Evolutionary conservation across 2,329 filamentous ascomycete species (phyloP), one percentile per base, ranked within the genome.

Genomic region (Aspergillus aculeatus): DNA sequence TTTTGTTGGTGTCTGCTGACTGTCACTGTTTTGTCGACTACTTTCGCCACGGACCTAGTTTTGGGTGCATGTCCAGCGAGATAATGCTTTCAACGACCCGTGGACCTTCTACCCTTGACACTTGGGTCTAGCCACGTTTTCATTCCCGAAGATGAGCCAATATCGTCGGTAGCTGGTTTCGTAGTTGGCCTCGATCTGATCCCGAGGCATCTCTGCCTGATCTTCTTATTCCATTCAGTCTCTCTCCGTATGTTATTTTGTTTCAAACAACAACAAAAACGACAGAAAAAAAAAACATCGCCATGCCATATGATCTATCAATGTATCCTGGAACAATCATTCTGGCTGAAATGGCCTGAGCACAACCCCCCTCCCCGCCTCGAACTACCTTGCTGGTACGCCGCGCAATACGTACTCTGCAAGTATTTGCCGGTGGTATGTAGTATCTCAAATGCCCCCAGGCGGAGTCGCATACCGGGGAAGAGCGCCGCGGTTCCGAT

Each of bases 21-120:
- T 70, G 48, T 60, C 53, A 66, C 41, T 53, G 16, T 38, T 48
- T 35, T 12, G 41, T 55, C 53, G 66, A 61, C 69, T 73, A 66
- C 61, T 71, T 71, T 68, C 64, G 70, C 67, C 69, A 72, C 69
- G 66, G 71, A 65, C 61, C 31, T 60, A 54, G 44, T 62, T 60
- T 62, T 47, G 55, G 55, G 21, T 35, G 49, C 23, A 50, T 56
- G 38, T 47, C 26, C 14, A 49, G 57, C 29, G 48, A 49, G 54
- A 41, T 47, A 64, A 53, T 53, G 50, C 32, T 14, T 41, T 32
- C 23, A 53, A 7, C 44, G 51, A 44, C 38, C 51, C 51, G 23
- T 53, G 35, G 51, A 32, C n/a, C n/a, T 29, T n/a, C 19, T 41
- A 53, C 51, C 23, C n/a, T 49, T 12, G 7, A 63, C 47, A 59